A percentile compares a stretch with the other conserved stretches of the same genome.
These are phyloP conservation scores for Scutellaria galericulata DNA, from an alignment of 257 asterid species.

Conservation along the genomic window DNA sequence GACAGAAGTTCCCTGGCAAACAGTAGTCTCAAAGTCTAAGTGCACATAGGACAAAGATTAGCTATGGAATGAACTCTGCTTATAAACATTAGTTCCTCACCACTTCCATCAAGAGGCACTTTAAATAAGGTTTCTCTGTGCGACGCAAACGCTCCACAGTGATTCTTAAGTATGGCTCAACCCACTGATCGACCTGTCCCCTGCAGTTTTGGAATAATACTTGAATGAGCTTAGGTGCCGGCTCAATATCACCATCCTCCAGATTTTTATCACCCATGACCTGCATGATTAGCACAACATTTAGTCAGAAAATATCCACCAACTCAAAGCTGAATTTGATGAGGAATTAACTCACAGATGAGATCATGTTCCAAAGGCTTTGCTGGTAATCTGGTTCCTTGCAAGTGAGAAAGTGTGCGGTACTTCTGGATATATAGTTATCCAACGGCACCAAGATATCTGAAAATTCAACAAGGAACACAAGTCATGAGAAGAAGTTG, in stretches of 20 bases:
- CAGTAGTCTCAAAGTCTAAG: constrained; percentile 1
- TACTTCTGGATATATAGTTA: constrained; percentile 93
- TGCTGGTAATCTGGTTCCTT: constrained; percentile 98
- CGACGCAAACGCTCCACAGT: constrained; percentile 83
- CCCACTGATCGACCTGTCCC: constrained; percentile 98
- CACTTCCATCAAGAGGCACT: constrained; percentile 93
- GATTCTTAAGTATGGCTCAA: constrained; percentile 85
- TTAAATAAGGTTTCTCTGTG: constrained; percentile 69
- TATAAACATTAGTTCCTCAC: constrained; percentile 45
- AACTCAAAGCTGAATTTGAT: constrained; percentile 21
- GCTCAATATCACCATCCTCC: constrained; percentile 95
- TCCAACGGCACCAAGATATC: constrained; percentile 96
- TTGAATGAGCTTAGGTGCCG: constrained; percentile 97
- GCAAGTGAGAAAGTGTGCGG: constrained; percentile 84
- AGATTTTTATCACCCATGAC: constrained; percentile 84
- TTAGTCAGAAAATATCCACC: constrained; percentile 21
- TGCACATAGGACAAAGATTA: background rate
- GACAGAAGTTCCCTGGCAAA: background rate
- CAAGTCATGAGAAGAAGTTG: constrained; percentile 29
- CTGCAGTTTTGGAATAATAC: constrained; percentile 91
- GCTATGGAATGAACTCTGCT: background rate
- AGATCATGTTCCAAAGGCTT: constrained; percentile 96
- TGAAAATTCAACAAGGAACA: constrained; percentile 41
- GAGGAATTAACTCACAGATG: constrained; percentile 66
- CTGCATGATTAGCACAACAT: constrained; percentile 51